phyloP scores from a whole-genome alignment of 2,329 filamentous ascomycete genomes.

The Thyridium curvatum region DNA sequence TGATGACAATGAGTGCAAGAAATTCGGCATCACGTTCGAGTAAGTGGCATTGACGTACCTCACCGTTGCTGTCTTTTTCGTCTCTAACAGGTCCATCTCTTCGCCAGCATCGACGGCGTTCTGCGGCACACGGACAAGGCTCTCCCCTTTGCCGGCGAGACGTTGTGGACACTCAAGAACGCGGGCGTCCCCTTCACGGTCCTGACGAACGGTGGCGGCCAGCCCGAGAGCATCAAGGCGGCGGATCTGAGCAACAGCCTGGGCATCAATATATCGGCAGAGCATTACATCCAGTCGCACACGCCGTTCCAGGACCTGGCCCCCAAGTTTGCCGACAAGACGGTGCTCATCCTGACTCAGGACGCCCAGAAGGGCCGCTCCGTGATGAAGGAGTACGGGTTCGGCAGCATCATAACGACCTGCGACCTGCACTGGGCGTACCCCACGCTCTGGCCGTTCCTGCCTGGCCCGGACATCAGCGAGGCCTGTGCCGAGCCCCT shows the following conservation, averaged over 20 bases:
- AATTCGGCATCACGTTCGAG: slow-evolving; percentile 32
- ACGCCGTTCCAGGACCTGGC: background rate
- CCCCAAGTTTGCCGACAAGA: background rate
- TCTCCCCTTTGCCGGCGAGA: background rate
- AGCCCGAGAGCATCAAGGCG: background rate
- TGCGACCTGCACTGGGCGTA: too few relatives aligned
- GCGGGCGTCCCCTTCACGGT: background rate
- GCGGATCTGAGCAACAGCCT: background rate
- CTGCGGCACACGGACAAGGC: background rate
- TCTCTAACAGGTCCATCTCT: too few relatives aligned
- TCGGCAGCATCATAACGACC: too few relatives aligned
- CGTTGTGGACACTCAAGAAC: background rate
- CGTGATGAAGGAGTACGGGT: too few relatives aligned
- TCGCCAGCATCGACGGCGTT: background rate
- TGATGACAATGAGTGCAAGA: slow-evolving; percentile 31
- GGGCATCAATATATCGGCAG: background rate
- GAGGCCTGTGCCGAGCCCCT: too few relatives aligned
- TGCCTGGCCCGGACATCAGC: too few relatives aligned
- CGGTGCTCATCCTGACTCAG: background rate
- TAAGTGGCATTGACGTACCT: slow-evolving; percentile 53
- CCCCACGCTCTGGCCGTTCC: too few relatives aligned
- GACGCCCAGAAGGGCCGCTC: too few relatives aligned
- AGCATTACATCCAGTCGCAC: background rate
- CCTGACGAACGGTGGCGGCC: background rate
- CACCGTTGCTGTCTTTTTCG: too few relatives aligned